Base-by-base conservation (phyloP, 2,329 filamentous ascomycete genomes). In the Pseudogymnoascus sp. region DNA sequence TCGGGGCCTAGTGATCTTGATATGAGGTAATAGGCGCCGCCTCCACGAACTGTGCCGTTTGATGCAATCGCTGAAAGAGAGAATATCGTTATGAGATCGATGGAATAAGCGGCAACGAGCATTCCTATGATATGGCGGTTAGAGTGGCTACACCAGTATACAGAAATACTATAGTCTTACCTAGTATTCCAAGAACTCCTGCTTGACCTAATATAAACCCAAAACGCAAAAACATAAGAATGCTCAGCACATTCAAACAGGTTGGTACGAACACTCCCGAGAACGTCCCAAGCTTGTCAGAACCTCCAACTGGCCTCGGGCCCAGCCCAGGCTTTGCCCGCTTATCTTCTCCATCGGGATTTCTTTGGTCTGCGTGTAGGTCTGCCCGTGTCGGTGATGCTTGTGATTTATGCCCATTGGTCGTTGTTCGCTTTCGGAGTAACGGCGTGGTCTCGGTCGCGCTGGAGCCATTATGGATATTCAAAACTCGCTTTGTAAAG, bases 221-320 rank as follows among this genome's bases (percentile, higher is more conserved):
- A 74, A 96, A 96, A 21, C 91, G 85, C 70, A 96, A 80, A 76
- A 96, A 96, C 90, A 96, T 96, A 66, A 96, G 82, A 75, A 96
- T 96, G 70, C 90, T 93, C 68, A 96, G 78, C 44, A 96, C 91
- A 74, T 95, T 96, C 68, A 96, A 79, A 66, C 88, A 93, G n/a
- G 91, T 91, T 1, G 91, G 91, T 14, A 96, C 89, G 73, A 92
- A 96, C 59, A 96, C 89, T 6, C 89, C 89, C 3, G 87, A 90
- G 68, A 91, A 85, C 7, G 86, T 87, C 38, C 89, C 89, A 64
- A 96, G 80, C 76, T 95, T 95, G 69, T 82, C 77, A 14, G 73
- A 73, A 10, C 70, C 72, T 25, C 72, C 72, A 63, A 73, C 60
- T 73, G 75, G 65, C 73, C 78, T 59, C 74, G 65, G 78, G 71